phyloP scores from a whole-genome alignment of 169 alveolate genomes.

The Plasmodium coatneyi region DNA sequence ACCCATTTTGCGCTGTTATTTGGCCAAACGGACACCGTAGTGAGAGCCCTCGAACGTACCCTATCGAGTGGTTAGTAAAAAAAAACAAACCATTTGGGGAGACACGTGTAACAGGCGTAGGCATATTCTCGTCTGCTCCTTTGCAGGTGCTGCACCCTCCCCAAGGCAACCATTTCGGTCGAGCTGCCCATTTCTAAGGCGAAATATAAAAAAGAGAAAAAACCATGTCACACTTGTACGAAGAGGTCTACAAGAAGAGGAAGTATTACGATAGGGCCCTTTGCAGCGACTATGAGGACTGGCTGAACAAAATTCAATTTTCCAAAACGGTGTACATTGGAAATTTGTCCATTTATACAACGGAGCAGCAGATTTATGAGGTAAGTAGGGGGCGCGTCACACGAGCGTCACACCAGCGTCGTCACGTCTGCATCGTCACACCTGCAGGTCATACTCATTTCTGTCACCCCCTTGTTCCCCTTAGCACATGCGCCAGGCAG shows the following conservation, averaged over 20 bases:
- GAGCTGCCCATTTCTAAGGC: neutral
- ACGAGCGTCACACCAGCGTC: neutral
- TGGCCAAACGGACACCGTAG: neutral
- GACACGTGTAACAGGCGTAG: neutral
- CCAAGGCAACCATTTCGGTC: neutral
- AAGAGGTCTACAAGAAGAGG: constrained; percentile 79
- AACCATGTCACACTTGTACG: constrained; percentile 81
- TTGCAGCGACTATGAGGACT: constrained; percentile 80
- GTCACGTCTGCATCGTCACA: neutral
- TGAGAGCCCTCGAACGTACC: neutral
- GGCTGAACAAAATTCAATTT: constrained; percentile 79
- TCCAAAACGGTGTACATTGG: constrained; percentile 86
- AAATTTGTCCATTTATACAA: constrained; percentile 82
- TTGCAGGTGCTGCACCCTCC: neutral
- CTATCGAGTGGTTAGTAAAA: neutral
- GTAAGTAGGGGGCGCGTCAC: constrained; percentile 32
- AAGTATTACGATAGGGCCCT: constrained; percentile 83
- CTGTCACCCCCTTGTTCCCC: neutral
- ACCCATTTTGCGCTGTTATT: neutral
- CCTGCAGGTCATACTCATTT: neutral
- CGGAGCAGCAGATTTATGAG: constrained; percentile 86
- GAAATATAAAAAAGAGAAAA: neutral
- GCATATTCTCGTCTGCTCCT: neutral
- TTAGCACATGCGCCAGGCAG: constrained; percentile 76
- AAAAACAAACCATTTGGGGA: neutral